These are phyloP conservation scores for Pachyrhizus erosus DNA, from an alignment of 306 rosid genomes.

Conservation along the genomic window DNA sequence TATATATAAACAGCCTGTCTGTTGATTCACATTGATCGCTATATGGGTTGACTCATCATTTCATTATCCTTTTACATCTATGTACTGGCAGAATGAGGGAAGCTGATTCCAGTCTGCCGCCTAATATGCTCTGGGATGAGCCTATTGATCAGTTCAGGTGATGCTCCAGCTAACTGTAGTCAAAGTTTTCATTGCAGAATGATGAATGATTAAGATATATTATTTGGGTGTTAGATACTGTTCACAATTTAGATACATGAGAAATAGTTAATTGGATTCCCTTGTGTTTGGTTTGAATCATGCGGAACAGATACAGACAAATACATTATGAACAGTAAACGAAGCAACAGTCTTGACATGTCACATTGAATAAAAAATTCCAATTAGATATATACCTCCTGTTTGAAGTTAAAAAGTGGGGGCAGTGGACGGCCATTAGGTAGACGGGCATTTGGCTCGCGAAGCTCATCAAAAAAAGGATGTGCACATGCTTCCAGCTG, in stretches of 20 bases:
- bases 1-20: conserved; percentile 48
- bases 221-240: background rate
- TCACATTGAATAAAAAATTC: background rate
- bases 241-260: background rate
- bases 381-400: conserved; percentile 63
- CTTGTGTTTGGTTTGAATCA: conserved; percentile 10
- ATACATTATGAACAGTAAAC: background rate
- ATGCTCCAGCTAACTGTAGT: conserved; percentile 70
- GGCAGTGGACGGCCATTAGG: conserved; percentile 83
- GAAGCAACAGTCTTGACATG: background rate
- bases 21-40: conserved; percentile 48
- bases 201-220: background rate
- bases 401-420: conserved; percentile 77
- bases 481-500: conserved; percentile 93
- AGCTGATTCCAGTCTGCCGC: conserved; percentile 61
- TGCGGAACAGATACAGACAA: conserved; percentile 19
- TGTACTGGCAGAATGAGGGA: conserved; percentile 59
- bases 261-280: background rate
- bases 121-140: conserved; percentile 84
- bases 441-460: conserved; percentile 79
- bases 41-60: conserved; percentile 37
- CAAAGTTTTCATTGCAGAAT: conserved; percentile 16
- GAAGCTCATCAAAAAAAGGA: conserved; percentile 87
- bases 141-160: conserved; percentile 74
- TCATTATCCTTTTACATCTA: conserved; percentile 46